Conservation (phyloP, 345 rosid species). For the Gossypium turneri region DNA sequence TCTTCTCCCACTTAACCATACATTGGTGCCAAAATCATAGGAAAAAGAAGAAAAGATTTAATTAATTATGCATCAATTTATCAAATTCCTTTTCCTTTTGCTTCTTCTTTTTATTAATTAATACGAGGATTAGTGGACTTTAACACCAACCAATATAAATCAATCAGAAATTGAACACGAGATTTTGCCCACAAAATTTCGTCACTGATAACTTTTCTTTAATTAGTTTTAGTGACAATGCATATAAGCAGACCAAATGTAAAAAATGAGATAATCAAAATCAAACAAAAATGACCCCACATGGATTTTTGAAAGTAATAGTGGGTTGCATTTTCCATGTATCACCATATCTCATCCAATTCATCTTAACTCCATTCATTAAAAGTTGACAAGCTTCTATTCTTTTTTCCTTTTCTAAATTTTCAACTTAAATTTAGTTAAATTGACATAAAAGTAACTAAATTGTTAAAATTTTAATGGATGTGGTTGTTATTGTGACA, state of each 20-base stretch:
- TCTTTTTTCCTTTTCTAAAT: too few species aligned
- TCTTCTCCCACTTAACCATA: conserved; percentile 8
- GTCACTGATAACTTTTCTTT: neutral
- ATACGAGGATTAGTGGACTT: neutral
- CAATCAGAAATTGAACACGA: neutral
- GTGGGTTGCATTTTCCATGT: neutral
- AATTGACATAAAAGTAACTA: too few species aligned
- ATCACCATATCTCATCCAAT: neutral
- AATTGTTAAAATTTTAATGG: too few species aligned
- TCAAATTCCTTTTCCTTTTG: neutral
- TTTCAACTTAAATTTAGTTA: too few species aligned
- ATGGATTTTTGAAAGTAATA: neutral
- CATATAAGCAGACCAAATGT: neutral
- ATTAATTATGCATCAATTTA: neutral
- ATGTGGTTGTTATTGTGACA: too few species aligned
- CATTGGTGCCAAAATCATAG: neutral
- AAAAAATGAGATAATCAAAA: neutral
- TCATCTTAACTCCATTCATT: neutral
- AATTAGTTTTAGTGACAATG: neutral
- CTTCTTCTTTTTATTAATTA: neutral
- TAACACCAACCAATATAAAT: conserved; percentile 5
- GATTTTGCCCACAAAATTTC: neutral
- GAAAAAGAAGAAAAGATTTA: neutral
- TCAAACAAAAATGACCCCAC: conserved; percentile 3
- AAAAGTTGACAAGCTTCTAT: neutral